Conservation (phyloP, 2,329 filamentous ascomycete species). For the Salinomyces thailandicus region DNA sequence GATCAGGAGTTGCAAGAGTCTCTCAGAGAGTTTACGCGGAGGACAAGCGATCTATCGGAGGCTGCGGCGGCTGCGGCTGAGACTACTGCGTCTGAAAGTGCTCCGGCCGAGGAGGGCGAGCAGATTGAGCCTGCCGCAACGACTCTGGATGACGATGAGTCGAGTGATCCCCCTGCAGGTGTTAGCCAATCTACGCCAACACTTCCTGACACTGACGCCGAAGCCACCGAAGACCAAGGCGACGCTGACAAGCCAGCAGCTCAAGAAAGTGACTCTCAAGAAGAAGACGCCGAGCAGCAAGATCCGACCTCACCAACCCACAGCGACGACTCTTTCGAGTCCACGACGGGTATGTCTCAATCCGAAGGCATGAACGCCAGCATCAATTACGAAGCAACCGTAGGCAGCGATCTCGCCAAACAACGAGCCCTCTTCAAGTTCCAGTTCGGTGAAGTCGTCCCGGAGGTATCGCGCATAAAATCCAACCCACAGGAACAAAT, state of each 20-base stretch:
- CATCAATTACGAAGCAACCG: not conserved
- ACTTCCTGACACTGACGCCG: not conserved
- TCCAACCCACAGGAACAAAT: slow-evolving; percentile 1
- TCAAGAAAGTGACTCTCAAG: not conserved
- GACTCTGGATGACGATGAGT: too few species aligned
- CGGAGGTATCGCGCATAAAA: not conserved
- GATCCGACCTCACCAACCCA: not conserved
- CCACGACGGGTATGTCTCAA: slow-evolving; percentile 6
- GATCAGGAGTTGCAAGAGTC: not conserved
- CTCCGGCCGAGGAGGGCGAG: not conserved
- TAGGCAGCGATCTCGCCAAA: not conserved
- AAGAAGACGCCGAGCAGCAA: not conserved
- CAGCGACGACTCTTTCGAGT: slow-evolving; percentile 5
- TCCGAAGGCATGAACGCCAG: slow-evolving; percentile 2
- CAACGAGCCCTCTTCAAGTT: not conserved
- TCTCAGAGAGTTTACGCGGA: not conserved
- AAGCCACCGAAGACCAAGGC: not conserved
- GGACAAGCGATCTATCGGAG: not conserved
- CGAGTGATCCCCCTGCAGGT: too few species aligned
- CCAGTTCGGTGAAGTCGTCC: not conserved
- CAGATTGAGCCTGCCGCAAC: too few species aligned
- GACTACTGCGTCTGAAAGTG: not conserved
- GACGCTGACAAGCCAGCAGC: not conserved
- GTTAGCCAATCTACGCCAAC: not conserved
- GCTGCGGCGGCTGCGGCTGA: too few species aligned